Evolutionary conservation across 495 filamentous ascomycete genomes (phyloP), one percentile per base, ranked within the genome.

Genomic region (Melanomma pulvis-pyrius): DNA sequence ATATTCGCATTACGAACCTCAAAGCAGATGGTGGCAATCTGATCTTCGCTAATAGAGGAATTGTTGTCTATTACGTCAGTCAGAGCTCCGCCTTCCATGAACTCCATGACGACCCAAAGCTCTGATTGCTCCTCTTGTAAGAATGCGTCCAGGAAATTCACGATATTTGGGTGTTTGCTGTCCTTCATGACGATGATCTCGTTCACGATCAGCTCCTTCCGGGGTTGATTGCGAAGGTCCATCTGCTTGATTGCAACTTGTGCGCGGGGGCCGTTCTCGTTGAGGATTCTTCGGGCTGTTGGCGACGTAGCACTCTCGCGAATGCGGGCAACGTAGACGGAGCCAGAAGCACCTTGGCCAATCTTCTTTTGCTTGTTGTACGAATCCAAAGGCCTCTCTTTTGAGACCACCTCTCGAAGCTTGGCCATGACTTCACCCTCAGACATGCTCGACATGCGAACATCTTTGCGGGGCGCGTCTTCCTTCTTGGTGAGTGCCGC

Each of bases 101-200:
- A 98, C 78, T 98, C 94, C 96, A 98, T 97, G 32, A 98, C 94
- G 22, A 98, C 92, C 94, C 94, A 98, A 28, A 98, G 83, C 75
- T 98, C 96, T 64, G 88, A 85, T 75, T 89, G 92, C 72, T 91
- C 90, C 71, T 96, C 94, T 69, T 93, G 90, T 71, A 98, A 80
- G 83, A 97, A 98, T 0, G 94, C 93, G 74, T 98, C 94, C 28
- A 98, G 81, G 81, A 96, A 98, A 78, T 98, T 98, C 80, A 98
- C 94, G 79, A 98, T 98, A 77, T 98, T 98, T 24, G 90, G 86
- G 76, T 98, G 93, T 74, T 92, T 90, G 81, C 90, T 96, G 78
- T 98, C 96, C 80, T 97, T 97, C 94, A 98, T 98, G 56, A 98
- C 94, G 78, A 98, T 91, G 71, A 98, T 98, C 71, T 98, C 94